Evolutionary conservation across 2,329 filamentous ascomycete species (phyloP), one percentile per base, ranked within the genome.

Genomic region (Trichoderma asperellum): DNA sequence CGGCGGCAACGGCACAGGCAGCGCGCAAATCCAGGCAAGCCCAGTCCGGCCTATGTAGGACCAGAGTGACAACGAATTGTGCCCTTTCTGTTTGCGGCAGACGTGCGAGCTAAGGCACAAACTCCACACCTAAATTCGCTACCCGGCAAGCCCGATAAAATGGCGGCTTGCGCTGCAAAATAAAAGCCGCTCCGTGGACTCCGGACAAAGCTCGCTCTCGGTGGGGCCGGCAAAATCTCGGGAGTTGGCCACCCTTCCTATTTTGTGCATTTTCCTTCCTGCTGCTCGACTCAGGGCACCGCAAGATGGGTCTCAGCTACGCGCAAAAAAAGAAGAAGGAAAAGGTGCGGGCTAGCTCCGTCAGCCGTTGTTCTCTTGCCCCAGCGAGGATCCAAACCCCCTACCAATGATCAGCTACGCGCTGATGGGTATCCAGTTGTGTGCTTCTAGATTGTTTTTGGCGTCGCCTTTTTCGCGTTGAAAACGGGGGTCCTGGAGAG

Each of bases 121-220:
- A 43, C 66, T 55, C 56, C 56, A 62, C 58, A 59, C 40, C 40
- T 43, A 43, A 18, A 49, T 49, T 57, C 37, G 35, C 57, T 52
- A 49, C 53, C 49, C 59, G 68, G 61, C 55, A 63, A 65, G 58
- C 34, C 61, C 61, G 68, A 59, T 27, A 69, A 18, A 18, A 18
- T 43, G 40, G 47, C 53, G 32, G 24, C 58, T 43, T 18, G 34
- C 34, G 61, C 61, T 53, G 55, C 35, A 52, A 64, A 64, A 69
- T 58, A 69, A 69, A 69, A 58, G 68, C 68, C 68, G 61, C 68
- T 69, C 68, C 68, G 68, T 69, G 60, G 68, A 66, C 55, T 69
- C 68, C 68, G 68, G 61, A 69, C 56, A 59, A 61, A 53, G 49
- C 62, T 65, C 53, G 62, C 62, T 49, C 32, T 65, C 32, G n/a